Evolutionary conservation across 345 rosid genomes (phyloP), one percentile per base, ranked within the genome.

Genomic region (Adansonia digitata): DNA sequence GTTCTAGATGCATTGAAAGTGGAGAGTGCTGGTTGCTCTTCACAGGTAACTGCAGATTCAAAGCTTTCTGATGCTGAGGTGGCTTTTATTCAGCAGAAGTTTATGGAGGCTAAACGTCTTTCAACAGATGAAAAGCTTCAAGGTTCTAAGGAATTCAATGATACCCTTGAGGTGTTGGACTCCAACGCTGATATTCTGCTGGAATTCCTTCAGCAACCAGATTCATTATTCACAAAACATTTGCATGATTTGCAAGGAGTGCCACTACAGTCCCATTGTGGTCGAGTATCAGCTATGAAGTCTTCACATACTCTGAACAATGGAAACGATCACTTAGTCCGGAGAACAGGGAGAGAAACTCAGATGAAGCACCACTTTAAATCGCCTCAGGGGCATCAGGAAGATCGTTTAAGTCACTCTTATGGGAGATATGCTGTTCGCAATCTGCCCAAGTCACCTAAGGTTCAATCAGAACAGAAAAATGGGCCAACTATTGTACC

Each of bases 131-230:
- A 88, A 73, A 87, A 85, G 55, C 85, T 93, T 85, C 91, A 84
- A 73, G 87, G 88, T 77, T 93, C 96, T 34, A 87, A 84, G 83
- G 97, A 91, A 84, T 91, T 91, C 73, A 81, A 83, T 77, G 95
- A 91, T 83, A 84, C 90, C 10, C 87, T 91, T 73, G 97, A 93
- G 84, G 86, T 87, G 75, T 84, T 93, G 39, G 92, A 92, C 82
- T 89, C 92, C 73, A 96, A 93, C 84, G 88, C 88, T 35, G 97
- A 91, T 73, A 91, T 90, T 51, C 78, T 95, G 71, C 80, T 88
- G 71, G 93, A 88, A 84, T 91, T 84, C 81, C 91, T 93, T 85
- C 94, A 96, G 84, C 97, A 92, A 48, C 98, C 97, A 1, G 93
- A 96, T 88, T 86, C 97, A 48, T 82, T 93, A 79, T 89, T 92